Percentiles rank a stretch among this genome's conserved stretches.
Evolutionary conservation across 1,284 basidiomycete genomes (phyloP).

Genomic region (Boletus mariae): DNA sequence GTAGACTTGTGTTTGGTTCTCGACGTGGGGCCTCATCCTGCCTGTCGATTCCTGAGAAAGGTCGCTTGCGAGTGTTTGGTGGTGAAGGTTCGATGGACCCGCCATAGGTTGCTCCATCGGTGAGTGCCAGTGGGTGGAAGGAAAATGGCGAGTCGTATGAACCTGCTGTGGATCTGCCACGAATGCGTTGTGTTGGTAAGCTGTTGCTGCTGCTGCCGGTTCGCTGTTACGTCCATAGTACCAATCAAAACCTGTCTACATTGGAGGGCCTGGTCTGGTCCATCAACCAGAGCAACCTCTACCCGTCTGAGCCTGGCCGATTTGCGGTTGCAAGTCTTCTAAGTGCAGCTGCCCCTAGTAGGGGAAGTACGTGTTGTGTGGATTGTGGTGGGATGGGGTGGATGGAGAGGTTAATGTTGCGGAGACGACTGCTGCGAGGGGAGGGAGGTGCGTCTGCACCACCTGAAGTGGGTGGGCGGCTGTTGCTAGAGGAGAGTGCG

Average conservation of each 20-base stretch:
- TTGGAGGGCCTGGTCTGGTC: too few relatives aligned
- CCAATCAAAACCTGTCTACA: too few relatives aligned
- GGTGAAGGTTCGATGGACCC: conserved; percentile 31
- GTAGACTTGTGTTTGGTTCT: conserved; percentile 29
- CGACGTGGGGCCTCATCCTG: conserved; percentile 42
- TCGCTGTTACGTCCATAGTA: conserved; percentile 35
- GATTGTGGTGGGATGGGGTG: conserved; percentile 16
- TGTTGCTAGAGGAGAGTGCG: conserved; percentile 45
- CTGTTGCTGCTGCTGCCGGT: conserved; percentile 28
- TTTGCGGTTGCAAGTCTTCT: conserved; percentile 45
- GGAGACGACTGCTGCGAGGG: conserved; percentile 71
- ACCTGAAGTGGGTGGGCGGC: conserved; percentile 36
- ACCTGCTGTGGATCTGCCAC: conserved; percentile 30
- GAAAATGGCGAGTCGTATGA: conserved; percentile 67
- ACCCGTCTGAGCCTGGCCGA: conserved; percentile 43
- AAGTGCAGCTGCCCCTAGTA: conserved; percentile 30
- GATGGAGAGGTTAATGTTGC: conserved; percentile 49
- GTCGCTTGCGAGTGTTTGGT: conserved; percentile 58
- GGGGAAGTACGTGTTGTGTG: too few relatives aligned
- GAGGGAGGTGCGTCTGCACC: conserved; percentile 48
- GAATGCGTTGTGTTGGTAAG: conserved; percentile 29
- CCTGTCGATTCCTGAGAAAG: conserved; percentile 54
- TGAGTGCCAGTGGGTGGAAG: conserved; percentile 67
- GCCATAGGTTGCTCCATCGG: conserved; percentile 33
- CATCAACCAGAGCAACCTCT: too few relatives aligned